Evolutionary conservation across 1,139 yeast genomes (phyloP).

Genomic region (Trichomonascaceae sp.): DNA sequence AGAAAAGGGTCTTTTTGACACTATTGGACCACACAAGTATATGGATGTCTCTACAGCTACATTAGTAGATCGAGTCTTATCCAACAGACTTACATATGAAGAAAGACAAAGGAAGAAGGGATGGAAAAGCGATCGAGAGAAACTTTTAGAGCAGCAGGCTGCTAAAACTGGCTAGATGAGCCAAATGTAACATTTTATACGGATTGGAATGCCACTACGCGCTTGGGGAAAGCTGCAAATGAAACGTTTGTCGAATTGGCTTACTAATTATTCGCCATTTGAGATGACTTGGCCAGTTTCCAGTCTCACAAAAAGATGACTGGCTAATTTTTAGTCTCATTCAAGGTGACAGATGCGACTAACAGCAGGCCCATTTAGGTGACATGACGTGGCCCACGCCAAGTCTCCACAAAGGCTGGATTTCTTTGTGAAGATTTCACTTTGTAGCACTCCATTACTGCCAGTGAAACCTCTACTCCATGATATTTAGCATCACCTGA

Average conservation of each 20-base stretch:
- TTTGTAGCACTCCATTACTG: not conserved
- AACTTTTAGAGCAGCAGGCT: slow-evolving; percentile 23
- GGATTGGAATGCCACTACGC: too few relatives aligned
- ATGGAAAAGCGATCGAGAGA: slow-evolving; percentile 51
- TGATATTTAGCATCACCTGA: not conserved
- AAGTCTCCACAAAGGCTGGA: too few relatives aligned
- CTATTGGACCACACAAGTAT: slow-evolving; percentile 50
- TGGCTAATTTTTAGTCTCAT: too few relatives aligned
- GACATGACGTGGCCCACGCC: too few relatives aligned
- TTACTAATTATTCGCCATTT: too few relatives aligned
- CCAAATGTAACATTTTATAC: not conserved
- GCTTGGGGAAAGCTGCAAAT: too few relatives aligned
- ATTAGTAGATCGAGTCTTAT: slow-evolving; percentile 63
- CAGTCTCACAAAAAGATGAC: too few relatives aligned
- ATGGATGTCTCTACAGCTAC: slow-evolving; percentile 56
- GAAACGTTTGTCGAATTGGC: too few relatives aligned
- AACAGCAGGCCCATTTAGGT: too few relatives aligned
- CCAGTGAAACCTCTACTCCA: not conserved
- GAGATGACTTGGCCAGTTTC: too few relatives aligned
- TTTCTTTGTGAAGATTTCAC: not conserved
- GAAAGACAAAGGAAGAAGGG: slow-evolving; percentile 77
- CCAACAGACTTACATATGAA: slow-evolving; percentile 60
- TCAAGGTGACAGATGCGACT: too few relatives aligned
- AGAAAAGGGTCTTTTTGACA: slow-evolving; percentile 36
- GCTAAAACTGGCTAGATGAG: not conserved